Base-by-base conservation (phyloP, 305 asterid genomes). In the Withania somnifera region DNA sequence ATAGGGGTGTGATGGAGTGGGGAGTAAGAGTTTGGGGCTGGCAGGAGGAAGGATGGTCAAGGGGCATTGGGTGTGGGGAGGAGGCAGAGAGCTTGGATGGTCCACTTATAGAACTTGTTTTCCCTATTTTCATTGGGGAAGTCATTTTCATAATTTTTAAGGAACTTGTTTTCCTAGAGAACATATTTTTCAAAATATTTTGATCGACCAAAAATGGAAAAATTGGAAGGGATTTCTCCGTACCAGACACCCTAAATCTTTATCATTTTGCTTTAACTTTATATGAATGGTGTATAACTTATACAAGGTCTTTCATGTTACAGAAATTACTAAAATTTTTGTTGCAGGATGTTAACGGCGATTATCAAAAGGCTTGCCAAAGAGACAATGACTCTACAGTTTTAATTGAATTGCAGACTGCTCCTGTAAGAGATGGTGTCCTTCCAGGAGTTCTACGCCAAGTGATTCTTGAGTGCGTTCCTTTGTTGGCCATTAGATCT, bases 401-500 rank as follows among this genome's bases (percentile, higher is more conserved):
- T 53, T 80, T 81, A 81, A 69, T 92, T 77, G 98, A 92, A 87
- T 87, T 93, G 83, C 99, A 94, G 88, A 93, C 97, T 52, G 94
- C 99, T 82, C 93, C 98, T 42, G 50, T 93, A 57, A 66, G 82
- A 38, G 94, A 91, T 52, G 98, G 98, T 79, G 92, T 92, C 73
- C 97, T 96, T 85, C 98, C 99, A 15, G 99, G 98, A 87, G 90
- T 96, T 75, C 83, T 93, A 84, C 94, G 98, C 73, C 97, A 94
- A 89, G 97, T 92, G 61, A 91, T 95, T 67, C 84, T 22, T 57
- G 97, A 93, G 98, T 95, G 78, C 76, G 96, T 87, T 60, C 45
- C 26, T 84, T 84, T 20, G 26, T 11, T 14, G 26, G 52, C 34
- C 30, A 3, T 66, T 30, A 52, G 26, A 45, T 40, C 60, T 61